A percentile compares a stretch with the other conserved stretches of the same genome.
Evolutionary conservation across 768 basidiomycete genomes (phyloP).

Genomic region (Dentipellis sp.): DNA sequence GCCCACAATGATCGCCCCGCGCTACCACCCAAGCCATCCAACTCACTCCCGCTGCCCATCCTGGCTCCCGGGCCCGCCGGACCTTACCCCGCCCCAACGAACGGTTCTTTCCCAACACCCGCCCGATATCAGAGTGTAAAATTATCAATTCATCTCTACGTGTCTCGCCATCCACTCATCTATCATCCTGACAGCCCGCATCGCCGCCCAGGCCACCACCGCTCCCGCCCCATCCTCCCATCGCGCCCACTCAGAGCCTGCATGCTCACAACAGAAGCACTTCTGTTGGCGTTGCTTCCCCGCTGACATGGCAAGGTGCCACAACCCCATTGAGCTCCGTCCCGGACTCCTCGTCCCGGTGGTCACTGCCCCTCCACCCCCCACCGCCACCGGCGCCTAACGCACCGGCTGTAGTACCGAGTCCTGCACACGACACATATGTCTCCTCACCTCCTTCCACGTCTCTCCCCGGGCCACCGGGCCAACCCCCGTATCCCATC

Average conservation of each 20-base stretch:
- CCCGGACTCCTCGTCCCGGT: conserved; percentile 12
- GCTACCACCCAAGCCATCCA: not conserved
- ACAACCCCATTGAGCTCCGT: too few species aligned
- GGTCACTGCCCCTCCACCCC: conserved; percentile 18
- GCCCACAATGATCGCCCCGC: not conserved
- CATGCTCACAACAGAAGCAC: too few species aligned
- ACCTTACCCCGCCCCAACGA: too few species aligned
- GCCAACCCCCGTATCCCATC: conserved; percentile 9
- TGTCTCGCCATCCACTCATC: too few species aligned
- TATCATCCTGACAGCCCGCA: too few species aligned
- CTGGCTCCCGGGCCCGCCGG: too few species aligned
- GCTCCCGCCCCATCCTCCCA: conserved; percentile 5
- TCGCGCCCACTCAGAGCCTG: conserved; percentile 6
- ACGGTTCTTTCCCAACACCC: too few species aligned
- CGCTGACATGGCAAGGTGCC: too few species aligned
- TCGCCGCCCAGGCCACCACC: conserved; percentile 3
- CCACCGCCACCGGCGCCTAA: not conserved
- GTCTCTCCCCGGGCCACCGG: conserved; percentile 6
- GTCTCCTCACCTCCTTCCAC: conserved; percentile 3
- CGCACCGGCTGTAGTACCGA: not conserved
- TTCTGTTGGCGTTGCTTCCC: too few species aligned
- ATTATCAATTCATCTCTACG: too few species aligned
- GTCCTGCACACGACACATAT: not conserved
- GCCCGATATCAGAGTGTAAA: too few species aligned
- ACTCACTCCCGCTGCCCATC: not conserved